A percentile compares a stretch with the other conserved stretches of the same genome.
Conservation (phyloP, 129 eudicot species). For the Chrysanthemum seticuspe region DNA sequence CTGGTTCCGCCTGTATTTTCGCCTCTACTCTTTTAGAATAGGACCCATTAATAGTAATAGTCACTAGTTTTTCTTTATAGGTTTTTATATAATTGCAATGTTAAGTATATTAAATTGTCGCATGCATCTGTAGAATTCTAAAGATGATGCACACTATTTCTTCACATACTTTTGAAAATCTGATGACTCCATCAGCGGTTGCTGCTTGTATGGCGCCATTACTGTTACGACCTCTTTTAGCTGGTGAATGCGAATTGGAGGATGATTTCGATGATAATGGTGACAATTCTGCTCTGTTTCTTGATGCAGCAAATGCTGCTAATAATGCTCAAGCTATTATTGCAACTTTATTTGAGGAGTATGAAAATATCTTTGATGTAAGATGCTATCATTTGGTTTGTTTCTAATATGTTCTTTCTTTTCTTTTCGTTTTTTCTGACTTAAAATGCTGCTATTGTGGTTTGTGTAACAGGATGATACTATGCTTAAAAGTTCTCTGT, state of each 20-base stretch:
- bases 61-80: too few species aligned
- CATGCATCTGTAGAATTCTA: too few species aligned
- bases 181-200: too few species aligned
- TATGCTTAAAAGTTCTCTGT: conserved; percentile 75
- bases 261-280: conserved; percentile 80
- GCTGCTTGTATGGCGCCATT: conserved; percentile 76
- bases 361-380: conserved; percentile 79
- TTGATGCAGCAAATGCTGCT: conserved; percentile 97
- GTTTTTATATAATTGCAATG: too few species aligned
- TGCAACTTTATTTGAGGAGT: conserved; percentile 79
- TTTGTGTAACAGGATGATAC: conserved; percentile 60
- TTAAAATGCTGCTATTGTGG: background rate
- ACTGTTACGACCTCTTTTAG: conserved; percentile 86
- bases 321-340: conserved; percentile 90
- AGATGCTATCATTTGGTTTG: conserved; percentile 28
- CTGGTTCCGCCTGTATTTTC: too few species aligned
- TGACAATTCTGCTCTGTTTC: conserved; percentile 84
- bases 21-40: too few species aligned
- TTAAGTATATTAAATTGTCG: too few species aligned
- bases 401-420: background rate
- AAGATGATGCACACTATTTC: too few species aligned
- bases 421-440: background rate
- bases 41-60: too few species aligned
- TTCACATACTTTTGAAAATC: too few species aligned
- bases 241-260: conserved; percentile 90